These are phyloP conservation scores for Aspergillus olivimuriae DNA, from an alignment of 495 filamentous ascomycete species.

Conservation along the genomic window DNA sequence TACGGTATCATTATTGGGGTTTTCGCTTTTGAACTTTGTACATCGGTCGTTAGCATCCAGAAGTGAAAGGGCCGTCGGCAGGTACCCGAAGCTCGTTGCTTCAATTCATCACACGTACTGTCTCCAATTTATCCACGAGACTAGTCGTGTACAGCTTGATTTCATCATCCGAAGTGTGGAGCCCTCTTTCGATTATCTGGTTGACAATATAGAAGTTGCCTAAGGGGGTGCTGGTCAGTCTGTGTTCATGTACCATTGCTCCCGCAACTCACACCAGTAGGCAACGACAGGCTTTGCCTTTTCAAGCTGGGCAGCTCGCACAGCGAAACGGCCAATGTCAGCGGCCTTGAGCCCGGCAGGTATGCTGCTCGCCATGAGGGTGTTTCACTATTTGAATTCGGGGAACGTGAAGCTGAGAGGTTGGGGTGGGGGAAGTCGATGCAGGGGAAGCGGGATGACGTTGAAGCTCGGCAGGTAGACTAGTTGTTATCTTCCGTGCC, in stretches of 20 bases:
- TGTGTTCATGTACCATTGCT: conserved; percentile 8
- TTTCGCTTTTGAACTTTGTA: conserved; percentile 57
- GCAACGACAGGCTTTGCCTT: conserved; percentile 75
- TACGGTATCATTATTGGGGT: conserved; percentile 64
- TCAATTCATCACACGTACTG: conserved; percentile 41
- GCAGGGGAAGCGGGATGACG: conserved; percentile 14
- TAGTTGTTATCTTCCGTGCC: too few relatives aligned
- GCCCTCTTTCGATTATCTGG: conserved; percentile 71
- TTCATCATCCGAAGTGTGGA: conserved; percentile 72
- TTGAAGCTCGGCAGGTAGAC: conserved; percentile 9
- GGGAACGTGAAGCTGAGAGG: conserved; percentile 3
- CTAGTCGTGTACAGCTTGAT: conserved; percentile 68
- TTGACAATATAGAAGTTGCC: conserved; percentile 92
- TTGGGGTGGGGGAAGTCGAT: background rate
- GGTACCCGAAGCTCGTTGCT: background rate
- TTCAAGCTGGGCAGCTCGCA: conserved; percentile 79
- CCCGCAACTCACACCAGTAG: conserved; percentile 77
- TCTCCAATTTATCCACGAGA: conserved; percentile 89
- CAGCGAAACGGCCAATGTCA: conserved; percentile 72
- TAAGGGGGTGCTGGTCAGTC: conserved; percentile 24
- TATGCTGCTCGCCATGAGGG: conserved; percentile 63
- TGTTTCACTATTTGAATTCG: too few relatives aligned
- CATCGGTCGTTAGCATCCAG: conserved; percentile 7
- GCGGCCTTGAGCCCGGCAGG: conserved; percentile 69
- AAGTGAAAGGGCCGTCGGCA: background rate